Evolutionary conservation across 1,284 basidiomycete genomes (phyloP), one percentile per base, ranked within the genome.

Genomic region (Ustilago xerochloae): DNA sequence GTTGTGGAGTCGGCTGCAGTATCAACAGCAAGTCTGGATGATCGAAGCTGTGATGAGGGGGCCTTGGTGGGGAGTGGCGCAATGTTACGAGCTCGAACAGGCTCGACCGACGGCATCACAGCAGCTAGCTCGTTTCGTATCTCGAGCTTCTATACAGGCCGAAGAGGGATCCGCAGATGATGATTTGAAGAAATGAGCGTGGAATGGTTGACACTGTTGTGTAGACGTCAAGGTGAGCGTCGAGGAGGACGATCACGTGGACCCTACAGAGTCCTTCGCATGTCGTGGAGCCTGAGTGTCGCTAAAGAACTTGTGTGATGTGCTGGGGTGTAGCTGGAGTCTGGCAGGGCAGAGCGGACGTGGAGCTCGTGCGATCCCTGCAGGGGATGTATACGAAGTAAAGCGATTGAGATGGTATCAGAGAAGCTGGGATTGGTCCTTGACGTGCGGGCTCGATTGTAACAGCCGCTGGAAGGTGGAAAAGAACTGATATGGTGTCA

Each of bases 91-190:
- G 60, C 56, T 54, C 59, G 58, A n/a, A 63, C 43, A 16, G 55
- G 60, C 52, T 63, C 63, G 51, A 61, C 48, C 43, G 69, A 66
- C 69, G 69, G 69, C 69, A 72, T 72, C 54, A 56, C 69, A 62
- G 59, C 69, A 35, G 56, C 45, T n/a, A 51, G 60, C 49, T 48
- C 45, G 41, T 52, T 13, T 16, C 16, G 18, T 24, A 35, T 29
- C 5, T 32, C 38, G 56, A 58, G 56, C 46, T 50, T 13, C 29
- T 43, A 15, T 33, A 24, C 46, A n/a, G 30, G 33, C 35, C 26
- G 18, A 18, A n/a, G 29, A 18, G 38, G 18, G n/a, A 33, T 33
- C 10, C 16, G 32, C 10, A 10, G 32, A 15, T 33, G 4, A 10
- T 33, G 32, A 10, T 29, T 43, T 7, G 41, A 12, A 6, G 45